A percentile compares a stretch with the other conserved stretches of the same genome.
Conservation (phyloP, 371 early-diverging fungal species). For the Polyrhizophydium stewartii region DNA sequence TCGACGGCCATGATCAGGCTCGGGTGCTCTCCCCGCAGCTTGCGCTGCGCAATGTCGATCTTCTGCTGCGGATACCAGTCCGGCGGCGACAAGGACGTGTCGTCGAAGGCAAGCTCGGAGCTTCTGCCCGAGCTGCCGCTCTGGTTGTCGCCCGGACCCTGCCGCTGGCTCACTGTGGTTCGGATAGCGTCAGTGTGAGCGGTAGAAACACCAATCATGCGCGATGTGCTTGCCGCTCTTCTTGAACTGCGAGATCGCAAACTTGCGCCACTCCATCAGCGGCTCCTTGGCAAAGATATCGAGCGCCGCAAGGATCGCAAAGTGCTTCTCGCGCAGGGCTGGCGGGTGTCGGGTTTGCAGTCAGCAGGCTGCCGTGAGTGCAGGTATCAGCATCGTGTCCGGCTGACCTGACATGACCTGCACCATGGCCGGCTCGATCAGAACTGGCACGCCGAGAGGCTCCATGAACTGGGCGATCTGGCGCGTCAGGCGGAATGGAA, state of each 20-base stretch:
- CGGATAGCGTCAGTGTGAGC: no score
- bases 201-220: conserved; percentile 4
- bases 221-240: conserved; percentile 43
- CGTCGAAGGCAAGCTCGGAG: conserved; percentile 37
- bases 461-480: conserved; percentile 51
- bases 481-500: conserved; percentile 63
- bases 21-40: conserved; percentile 67
- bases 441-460: conserved; percentile 53
- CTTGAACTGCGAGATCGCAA: conserved; percentile 55
- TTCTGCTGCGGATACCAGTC: conserved; percentile 76
- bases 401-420: conserved; percentile 46
- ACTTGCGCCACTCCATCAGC: conserved; percentile 55
- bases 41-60: conserved; percentile 60
- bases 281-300: conserved; percentile 73
- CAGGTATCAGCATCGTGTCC: not conserved
- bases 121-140: no score
- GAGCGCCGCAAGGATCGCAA: conserved; percentile 54
- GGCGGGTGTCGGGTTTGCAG: not conserved
- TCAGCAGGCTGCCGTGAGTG: not conserved
- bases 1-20: conserved; percentile 41
- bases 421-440: conserved; percentile 54
- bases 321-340: conserved; percentile 52
- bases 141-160: no score
- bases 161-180: no score
- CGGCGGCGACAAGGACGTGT: conserved; percentile 35